Conservation (phyloP, 2,329 filamentous ascomycete genomes). For the Cytospora leucostoma region DNA sequence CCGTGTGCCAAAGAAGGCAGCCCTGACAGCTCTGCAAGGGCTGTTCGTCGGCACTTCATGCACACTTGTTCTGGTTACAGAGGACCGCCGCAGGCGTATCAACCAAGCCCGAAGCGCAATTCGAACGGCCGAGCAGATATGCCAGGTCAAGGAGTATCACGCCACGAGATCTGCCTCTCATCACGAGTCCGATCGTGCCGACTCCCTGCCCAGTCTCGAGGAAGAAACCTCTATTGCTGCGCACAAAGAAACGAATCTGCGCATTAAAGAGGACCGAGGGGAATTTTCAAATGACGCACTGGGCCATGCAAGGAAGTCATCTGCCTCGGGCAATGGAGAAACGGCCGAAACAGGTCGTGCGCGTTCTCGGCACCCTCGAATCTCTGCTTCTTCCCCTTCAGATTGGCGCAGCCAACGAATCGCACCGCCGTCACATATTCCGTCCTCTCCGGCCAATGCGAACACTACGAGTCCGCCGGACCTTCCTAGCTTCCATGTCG, state of each 20-base stretch:
- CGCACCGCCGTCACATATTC: neutral
- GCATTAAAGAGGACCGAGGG: neutral
- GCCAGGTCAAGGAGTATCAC: conserved; percentile 42
- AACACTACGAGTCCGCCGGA: no score
- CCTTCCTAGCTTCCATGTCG: neutral
- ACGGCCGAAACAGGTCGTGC: neutral
- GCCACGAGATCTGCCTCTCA: conserved; percentile 33
- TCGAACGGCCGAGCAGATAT: conserved; percentile 44
- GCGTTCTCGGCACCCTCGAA: neutral
- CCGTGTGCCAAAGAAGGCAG: conserved; percentile 48
- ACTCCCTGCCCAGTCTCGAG: conserved; percentile 10
- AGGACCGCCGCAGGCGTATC: conserved; percentile 49
- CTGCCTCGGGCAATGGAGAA: neutral
- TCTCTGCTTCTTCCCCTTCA: neutral
- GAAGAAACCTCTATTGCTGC: conserved; percentile 8
- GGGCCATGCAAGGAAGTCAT: neutral
- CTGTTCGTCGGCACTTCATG: conserved; percentile 49
- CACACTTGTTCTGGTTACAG: conserved; percentile 45
- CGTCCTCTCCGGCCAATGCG: neutral
- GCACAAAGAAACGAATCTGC: neutral
- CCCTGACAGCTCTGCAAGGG: conserved; percentile 46
- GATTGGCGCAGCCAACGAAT: neutral
- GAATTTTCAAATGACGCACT: neutral
- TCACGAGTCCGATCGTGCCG: neutral
- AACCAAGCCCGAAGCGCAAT: conserved; percentile 42